Evolutionary conservation across 1,284 basidiomycete species (phyloP).

Genomic region (Cerioporus squamosus): DNA sequence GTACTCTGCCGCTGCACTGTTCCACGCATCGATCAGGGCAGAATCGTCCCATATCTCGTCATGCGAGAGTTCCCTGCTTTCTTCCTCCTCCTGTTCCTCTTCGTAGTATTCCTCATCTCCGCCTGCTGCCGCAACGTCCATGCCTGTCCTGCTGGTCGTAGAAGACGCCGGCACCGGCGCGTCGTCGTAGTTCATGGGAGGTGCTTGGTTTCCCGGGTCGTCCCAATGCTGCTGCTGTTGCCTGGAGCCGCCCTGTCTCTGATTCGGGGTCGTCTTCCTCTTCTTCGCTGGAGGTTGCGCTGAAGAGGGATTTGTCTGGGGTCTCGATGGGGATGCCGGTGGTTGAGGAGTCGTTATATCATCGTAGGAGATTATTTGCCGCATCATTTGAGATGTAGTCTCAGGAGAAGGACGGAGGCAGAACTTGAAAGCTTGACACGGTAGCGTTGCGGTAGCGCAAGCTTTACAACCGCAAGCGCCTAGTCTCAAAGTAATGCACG

Average conservation of each 20-base stretch:
- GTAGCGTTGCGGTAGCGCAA: too few species aligned
- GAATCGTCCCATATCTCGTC: slow-evolving; percentile 85
- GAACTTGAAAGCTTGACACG: too few species aligned
- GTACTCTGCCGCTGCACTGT: slow-evolving; percentile 80
- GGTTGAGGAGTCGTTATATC: slow-evolving; percentile 30
- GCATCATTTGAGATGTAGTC: slow-evolving; percentile 17
- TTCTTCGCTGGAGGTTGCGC: slow-evolving; percentile 33
- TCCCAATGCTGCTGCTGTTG: slow-evolving; percentile 45
- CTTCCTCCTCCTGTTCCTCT: slow-evolving; percentile 45
- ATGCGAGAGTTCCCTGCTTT: slow-evolving; percentile 65
- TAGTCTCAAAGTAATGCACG: too few species aligned
- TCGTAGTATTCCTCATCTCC: slow-evolving; percentile 24
- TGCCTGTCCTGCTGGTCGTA: slow-evolving; percentile 14
- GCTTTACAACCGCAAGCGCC: too few species aligned
- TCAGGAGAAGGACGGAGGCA: background rate
- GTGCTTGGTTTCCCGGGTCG: slow-evolving; percentile 40
- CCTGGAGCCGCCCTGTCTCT: slow-evolving; percentile 11
- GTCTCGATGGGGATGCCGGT: background rate
- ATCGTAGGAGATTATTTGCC: slow-evolving; percentile 37
- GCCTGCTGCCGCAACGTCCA: slow-evolving; percentile 14
- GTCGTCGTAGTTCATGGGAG: slow-evolving; percentile 40
- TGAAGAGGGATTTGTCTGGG: background rate
- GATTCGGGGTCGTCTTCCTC: slow-evolving; percentile 31
- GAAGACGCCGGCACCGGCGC: slow-evolving; percentile 10
- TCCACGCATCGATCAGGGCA: slow-evolving; percentile 79